Conservation (phyloP, 257 asterid species). For the Forsythia viridissima region DNA sequence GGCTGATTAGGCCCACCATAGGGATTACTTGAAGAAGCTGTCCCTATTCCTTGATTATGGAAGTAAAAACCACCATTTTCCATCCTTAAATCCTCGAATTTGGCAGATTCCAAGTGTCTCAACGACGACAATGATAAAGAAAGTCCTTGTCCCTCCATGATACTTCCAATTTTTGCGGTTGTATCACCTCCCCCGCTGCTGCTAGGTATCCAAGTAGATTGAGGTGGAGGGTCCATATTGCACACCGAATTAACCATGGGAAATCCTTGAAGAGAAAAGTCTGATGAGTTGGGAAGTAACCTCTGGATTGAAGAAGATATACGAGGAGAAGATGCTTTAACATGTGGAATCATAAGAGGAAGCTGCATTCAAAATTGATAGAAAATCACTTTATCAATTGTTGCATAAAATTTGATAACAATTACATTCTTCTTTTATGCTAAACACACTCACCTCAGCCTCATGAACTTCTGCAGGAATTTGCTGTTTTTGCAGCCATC, state of each 20-base stretch:
- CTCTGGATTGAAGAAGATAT: constrained; percentile 31
- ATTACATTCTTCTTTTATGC: constrained; percentile 1
- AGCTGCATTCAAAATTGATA: constrained; percentile 40
- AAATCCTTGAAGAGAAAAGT: constrained; percentile 43
- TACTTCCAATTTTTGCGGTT: constrained; percentile 28
- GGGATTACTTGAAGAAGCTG: neutral
- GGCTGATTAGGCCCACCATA: constrained; percentile 23
- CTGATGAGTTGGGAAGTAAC: constrained; percentile 24
- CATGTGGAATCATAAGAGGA: constrained; percentile 41
- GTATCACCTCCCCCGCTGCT: constrained; percentile 25
- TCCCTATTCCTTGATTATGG: constrained; percentile 34
- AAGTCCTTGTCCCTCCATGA: constrained; percentile 60
- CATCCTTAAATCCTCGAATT: constrained; percentile 42
- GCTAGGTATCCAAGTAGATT: constrained; percentile 40
- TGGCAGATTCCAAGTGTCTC: constrained; percentile 41
- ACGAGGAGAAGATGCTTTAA: constrained; percentile 34
- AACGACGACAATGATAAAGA: constrained; percentile 67
- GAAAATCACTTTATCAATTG: neutral
- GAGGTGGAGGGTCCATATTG: constrained; percentile 32
- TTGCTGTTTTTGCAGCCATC: constrained; percentile 49
- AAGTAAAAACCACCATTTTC: constrained; percentile 40
- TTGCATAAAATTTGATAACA: constrained; percentile 1
- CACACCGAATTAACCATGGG: constrained; percentile 17
- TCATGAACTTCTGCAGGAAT: constrained; percentile 30
- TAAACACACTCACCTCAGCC: constrained; percentile 32